Evolutionary conservation across 2,329 filamentous ascomycete genomes (phyloP), one percentile per base, ranked within the genome.

Genomic region (Leptographium flavum): DNA sequence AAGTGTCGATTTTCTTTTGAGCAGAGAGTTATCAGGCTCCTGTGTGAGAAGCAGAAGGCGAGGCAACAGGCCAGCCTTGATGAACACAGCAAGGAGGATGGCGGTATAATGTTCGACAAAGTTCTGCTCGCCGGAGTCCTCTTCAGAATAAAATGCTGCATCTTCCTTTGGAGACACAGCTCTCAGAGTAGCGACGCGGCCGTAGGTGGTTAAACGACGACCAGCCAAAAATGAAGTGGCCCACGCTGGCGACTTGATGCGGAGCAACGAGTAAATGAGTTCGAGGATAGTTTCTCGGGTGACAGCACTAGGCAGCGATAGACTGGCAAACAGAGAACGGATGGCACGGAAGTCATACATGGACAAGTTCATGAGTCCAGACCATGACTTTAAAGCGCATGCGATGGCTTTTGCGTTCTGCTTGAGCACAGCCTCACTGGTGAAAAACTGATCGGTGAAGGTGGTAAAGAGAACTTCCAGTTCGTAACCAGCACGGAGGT

Each of bases 21-120:
- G 63, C 30, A 74, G 74, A 22, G 76, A 71, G 43, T 81, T 82
- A 41, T 83, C 75, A 10, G 79, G 69, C 42, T 81, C 76, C 52
- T 80, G 74, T 27, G 83, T 81, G 21, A 86, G 76, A 53, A 75
- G 73, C 19, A 82, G 60, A 4, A 81, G 61, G 9, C 67, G 70
- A 4, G 69, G 68, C 40, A 87, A 66, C 45, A 98, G 67, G 2
- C 85, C 88, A 28, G 86, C 79, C 52, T 84, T 83, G 49, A 98
- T 76, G 46, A 98, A 76, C 3, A 93, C 76, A 11, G 88, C 86
- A 27, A 98, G 68, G 30, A 96, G 71, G 13, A 96, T 73, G 13
- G 90, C 85, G 1, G 87, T 94, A 58, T 94, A 98, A 62, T 98
- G 93, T 50, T 94, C 85, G 17, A 95, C 80, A 47, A 98, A 80